Base-by-base conservation (phyloP, 371 early-diverging fungal genomes). In the Mucor plumbeus region DNA sequence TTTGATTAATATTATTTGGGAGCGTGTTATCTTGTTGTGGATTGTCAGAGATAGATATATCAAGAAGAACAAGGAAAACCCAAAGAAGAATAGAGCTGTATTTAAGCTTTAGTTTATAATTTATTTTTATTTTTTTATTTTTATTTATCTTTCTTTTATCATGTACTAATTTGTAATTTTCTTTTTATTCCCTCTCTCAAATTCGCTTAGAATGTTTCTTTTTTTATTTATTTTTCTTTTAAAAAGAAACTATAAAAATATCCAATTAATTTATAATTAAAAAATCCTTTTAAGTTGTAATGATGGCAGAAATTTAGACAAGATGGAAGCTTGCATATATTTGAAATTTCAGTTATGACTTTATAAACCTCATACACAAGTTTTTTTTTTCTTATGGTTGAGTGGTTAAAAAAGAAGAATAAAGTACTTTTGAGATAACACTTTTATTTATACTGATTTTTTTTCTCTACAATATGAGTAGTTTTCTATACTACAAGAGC, bases 21-120 rank as follows among this genome's bases (percentile, higher is more conserved):
- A 87, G 54, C 79, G 78, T 61, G 64, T 87, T 36, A 77, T 86
- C 15, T 82, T 87, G 36, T 72, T 87, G 26, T 85, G 87, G 47
- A 76, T 87, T 36, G 79, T 77, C 50, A 78, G 87, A 43, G 61
- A 73, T 36, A 69, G 65, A 71, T 71, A 71, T 7, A 63, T 71
- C 13, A 75, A 59, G 35, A 68, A 69, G 19, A 65, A 59, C 38
- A 61, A 62, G 50, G 38, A 59, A 14, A 40, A 60, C n/a, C 68
- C 72, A 34, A n/a, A 54, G 14, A 65, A 71, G 9, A 68, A 63
- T 9, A 71, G 71, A 65, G 60, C 61, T 39, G 38, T 62, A 13
- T 70, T 74, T 47, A 74, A 74, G 63, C 72, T 74, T 40, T 74
- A 75, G 59, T 47, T n/a, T 34, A 33, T 40, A 56, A 53, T 53